Conservation (phyloP, 805 yeast species). For the Lipomyces chichibuensis region DNA sequence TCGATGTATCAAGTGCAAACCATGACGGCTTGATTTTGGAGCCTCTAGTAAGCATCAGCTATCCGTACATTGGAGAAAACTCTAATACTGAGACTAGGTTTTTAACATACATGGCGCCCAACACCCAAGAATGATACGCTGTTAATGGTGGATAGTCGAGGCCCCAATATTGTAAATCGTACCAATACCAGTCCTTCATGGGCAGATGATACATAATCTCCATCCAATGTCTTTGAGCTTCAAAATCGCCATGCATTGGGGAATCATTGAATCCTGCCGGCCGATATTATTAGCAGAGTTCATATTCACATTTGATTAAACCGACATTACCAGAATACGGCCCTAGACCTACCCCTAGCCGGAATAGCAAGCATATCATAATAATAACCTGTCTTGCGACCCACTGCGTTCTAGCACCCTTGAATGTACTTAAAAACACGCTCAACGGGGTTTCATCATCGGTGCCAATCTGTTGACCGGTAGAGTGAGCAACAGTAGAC, state of each 20-base stretch:
- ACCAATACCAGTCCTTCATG: conserved; percentile 79
- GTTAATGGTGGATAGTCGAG: conserved; percentile 96
- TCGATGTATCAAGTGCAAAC: conserved; percentile 72
- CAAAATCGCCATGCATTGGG: conserved; percentile 94
- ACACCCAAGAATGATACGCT: conserved; percentile 83
- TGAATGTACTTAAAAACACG: conserved; percentile 77
- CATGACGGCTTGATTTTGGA: conserved; percentile 62
- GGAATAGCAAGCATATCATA: conserved; percentile 69
- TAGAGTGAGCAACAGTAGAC: background rate
- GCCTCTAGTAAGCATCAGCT: conserved; percentile 53
- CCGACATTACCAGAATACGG: conserved; percentile 70
- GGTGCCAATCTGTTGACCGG: background rate
- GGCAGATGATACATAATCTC: conserved; percentile 84
- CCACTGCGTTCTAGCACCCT: conserved; percentile 87
- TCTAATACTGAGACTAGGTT: background rate
- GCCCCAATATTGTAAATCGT: conserved; percentile 92
- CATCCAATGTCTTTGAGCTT: conserved; percentile 98
- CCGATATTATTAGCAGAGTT: background rate
- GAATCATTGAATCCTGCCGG: conserved; percentile 45
- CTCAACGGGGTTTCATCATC: conserved; percentile 64
- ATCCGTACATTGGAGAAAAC: background rate
- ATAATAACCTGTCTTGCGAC: conserved; percentile 72
- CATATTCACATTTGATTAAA: background rate
- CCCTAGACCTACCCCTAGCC: conserved; percentile 88
- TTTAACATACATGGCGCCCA: conserved; percentile 55